These are phyloP conservation scores for Thielaviopsis euricoi DNA, from an alignment of 2,329 filamentous ascomycete genomes.

Conservation along the genomic window DNA sequence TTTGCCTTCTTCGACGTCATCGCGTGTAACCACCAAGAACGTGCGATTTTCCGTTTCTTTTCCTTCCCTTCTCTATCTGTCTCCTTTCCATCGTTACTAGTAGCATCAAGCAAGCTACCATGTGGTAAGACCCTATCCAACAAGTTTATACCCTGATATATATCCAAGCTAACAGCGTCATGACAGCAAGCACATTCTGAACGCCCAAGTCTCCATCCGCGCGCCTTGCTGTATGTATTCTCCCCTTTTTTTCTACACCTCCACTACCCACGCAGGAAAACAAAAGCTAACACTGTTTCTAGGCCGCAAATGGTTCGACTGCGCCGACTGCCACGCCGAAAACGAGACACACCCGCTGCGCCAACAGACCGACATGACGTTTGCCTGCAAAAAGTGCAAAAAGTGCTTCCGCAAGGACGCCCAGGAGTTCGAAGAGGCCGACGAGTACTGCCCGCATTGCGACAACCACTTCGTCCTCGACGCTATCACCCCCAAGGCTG, in stretches of 20 bases:
- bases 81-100: no score
- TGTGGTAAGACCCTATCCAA: conserved; percentile 21
- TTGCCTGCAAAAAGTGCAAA: conserved; percentile 97
- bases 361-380: conserved; percentile 74
- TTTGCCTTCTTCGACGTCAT: no score
- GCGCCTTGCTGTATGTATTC: conserved; percentile 71
- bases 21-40: no score
- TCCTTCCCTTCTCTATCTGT: background rate
- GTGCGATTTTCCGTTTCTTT: background rate
- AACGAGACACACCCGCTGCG: conserved; percentile 58
- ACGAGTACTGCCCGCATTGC: conserved; percentile 98
- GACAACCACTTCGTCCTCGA: conserved; percentile 97
- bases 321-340: conserved; percentile 83
- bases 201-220: conserved; percentile 91
- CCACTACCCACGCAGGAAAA: no score
- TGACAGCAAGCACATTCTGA: conserved; percentile 85
- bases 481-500: conserved; percentile 66
- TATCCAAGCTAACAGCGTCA: conserved; percentile 9
- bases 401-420: conserved; percentile 96
- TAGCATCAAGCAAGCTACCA: conserved; percentile 11
- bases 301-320: conserved; percentile 98
- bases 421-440: conserved; percentile 81
- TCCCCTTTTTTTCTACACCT: background rate
- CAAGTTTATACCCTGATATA: no score
- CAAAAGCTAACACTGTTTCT: background rate